phyloP scores from a whole-genome alignment of 2,329 filamentous ascomycete species.

The Fusarium sp. region DNA sequence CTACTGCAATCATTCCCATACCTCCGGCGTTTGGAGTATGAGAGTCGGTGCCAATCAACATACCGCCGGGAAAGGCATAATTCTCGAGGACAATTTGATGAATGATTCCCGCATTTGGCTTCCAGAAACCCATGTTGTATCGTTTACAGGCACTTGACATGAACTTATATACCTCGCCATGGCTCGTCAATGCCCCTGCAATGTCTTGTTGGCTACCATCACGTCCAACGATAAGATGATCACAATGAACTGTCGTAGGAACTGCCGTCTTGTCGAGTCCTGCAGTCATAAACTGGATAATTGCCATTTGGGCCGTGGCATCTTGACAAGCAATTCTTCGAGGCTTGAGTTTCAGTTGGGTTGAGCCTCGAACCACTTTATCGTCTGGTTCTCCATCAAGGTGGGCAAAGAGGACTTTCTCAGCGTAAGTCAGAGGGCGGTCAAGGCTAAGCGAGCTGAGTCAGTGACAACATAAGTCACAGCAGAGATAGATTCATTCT shows the following conservation, averaged over 20 bases:
- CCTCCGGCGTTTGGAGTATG: conserved; percentile 97
- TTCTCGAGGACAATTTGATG: conserved; percentile 99
- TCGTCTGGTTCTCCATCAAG: conserved; percentile 82
- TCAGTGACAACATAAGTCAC: neutral
- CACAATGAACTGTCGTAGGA: conserved; percentile 97
- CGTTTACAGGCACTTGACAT: conserved; percentile 90
- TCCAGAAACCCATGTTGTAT: conserved; percentile 96
- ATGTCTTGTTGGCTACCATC: conserved; percentile 91
- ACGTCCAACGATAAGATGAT: conserved; percentile 97
- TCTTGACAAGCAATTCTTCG: conserved; percentile 99
- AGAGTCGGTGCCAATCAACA: conserved; percentile 98
- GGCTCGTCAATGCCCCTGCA: conserved; percentile 84
- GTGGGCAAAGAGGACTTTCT: conserved; percentile 85
- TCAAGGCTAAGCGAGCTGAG: conserved; percentile 69
- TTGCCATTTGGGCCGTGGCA: conserved; percentile 97
- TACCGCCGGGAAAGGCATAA: conserved; percentile 94
- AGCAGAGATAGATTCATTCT: neutral
- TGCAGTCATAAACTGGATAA: conserved; percentile 98
- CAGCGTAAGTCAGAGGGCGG: conserved; percentile 88
- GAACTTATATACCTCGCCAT: conserved; percentile 98
- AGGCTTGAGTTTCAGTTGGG: conserved; percentile 95
- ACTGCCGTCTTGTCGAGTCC: conserved; percentile 89
- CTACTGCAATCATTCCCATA: conserved; percentile 91
- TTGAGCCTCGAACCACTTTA: conserved; percentile 77
- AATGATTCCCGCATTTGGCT: conserved; percentile 92